phyloP scores from a whole-genome alignment of 2,329 filamentous ascomycete genomes.

The Aspergillus sp. region DNA sequence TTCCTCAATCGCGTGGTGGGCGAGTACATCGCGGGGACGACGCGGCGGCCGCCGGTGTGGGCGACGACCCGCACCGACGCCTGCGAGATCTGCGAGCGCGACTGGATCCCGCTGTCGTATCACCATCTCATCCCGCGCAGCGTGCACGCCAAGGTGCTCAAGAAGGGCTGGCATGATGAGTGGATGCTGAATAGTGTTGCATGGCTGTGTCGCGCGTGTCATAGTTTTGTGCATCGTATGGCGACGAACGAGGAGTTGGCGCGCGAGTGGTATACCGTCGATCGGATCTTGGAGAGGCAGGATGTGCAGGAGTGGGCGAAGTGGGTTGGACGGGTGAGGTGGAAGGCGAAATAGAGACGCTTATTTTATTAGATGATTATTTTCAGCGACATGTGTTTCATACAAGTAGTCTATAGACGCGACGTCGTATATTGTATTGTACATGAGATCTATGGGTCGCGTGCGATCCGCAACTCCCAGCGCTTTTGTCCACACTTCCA shows the following conservation, averaged over 20 bases:
- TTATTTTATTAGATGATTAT: not conserved
- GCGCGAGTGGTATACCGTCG: slow-evolving; percentile 68
- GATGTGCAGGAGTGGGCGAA: slow-evolving; percentile 68
- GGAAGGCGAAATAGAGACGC: slow-evolving; percentile 58
- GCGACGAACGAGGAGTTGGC: slow-evolving; percentile 76
- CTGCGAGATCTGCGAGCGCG: slow-evolving; percentile 75
- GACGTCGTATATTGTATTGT: slow-evolving; percentile 1
- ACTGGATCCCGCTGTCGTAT: slow-evolving; percentile 74
- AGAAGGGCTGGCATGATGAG: slow-evolving; percentile 74
- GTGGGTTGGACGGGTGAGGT: slow-evolving; percentile 72
- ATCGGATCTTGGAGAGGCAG: slow-evolving; percentile 65
- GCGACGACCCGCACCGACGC: slow-evolving; percentile 53
- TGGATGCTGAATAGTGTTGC: slow-evolving; percentile 77
- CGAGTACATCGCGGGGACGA: slow-evolving; percentile 58
- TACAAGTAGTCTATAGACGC: not conserved
- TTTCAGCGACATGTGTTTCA: not conserved
- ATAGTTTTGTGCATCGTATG: slow-evolving; percentile 76
- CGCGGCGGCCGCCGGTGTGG: slow-evolving; percentile 63
- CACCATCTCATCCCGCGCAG: slow-evolving; percentile 81
- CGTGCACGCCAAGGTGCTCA: slow-evolving; percentile 72
- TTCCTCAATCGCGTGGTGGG: slow-evolving; percentile 65
- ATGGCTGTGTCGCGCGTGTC: slow-evolving; percentile 82
- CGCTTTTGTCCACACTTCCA: not conserved
- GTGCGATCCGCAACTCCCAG: not conserved
- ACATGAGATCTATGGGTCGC: not conserved